Evolutionary conservation across 306 rosid genomes (phyloP).

Genomic region (Morella rubra): DNA sequence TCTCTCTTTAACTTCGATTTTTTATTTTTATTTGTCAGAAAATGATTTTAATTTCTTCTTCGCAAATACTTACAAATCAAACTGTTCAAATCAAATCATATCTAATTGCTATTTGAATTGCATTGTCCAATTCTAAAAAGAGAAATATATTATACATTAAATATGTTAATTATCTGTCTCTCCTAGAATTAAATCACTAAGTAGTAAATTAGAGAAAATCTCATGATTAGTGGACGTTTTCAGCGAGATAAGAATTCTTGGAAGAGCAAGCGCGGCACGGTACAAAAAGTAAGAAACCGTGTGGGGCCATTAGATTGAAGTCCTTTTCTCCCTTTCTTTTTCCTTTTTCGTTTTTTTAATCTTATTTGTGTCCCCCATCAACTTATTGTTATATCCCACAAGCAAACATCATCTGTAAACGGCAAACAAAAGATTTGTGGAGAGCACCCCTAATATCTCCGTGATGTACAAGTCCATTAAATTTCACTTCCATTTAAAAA

Average conservation of each 20-base stretch:
- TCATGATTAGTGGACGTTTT: neutral
- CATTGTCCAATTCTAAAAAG: too few relatives aligned
- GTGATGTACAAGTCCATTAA: constrained; percentile 29
- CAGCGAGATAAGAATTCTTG: neutral
- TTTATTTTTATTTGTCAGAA: too few relatives aligned
- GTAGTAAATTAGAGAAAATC: constrained; percentile 24
- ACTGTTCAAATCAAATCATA: too few relatives aligned
- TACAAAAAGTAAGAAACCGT: constrained; percentile 30
- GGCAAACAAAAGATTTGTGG: neutral
- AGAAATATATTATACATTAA: too few relatives aligned
- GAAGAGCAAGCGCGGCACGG: neutral
- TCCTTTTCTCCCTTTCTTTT: constrained; percentile 21
- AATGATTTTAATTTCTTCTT: too few relatives aligned
- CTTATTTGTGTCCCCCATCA: constrained; percentile 27
- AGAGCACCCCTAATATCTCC: constrained; percentile 18
- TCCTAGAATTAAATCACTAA: too few relatives aligned
- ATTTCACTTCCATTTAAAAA: constrained; percentile 37
- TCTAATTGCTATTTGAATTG: too few relatives aligned
- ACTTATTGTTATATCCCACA: constrained; percentile 9
- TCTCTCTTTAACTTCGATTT: neutral
- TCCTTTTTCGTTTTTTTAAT: constrained; percentile 11
- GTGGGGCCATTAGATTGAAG: constrained; percentile 32
- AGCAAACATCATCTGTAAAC: constrained; percentile 17
- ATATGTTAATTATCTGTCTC: too few relatives aligned
- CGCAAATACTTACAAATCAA: too few relatives aligned